Evolutionary conservation across 2,329 filamentous ascomycete species (phyloP), one percentile per base, ranked within the genome.

Genomic region (Alternaria sp.): DNA sequence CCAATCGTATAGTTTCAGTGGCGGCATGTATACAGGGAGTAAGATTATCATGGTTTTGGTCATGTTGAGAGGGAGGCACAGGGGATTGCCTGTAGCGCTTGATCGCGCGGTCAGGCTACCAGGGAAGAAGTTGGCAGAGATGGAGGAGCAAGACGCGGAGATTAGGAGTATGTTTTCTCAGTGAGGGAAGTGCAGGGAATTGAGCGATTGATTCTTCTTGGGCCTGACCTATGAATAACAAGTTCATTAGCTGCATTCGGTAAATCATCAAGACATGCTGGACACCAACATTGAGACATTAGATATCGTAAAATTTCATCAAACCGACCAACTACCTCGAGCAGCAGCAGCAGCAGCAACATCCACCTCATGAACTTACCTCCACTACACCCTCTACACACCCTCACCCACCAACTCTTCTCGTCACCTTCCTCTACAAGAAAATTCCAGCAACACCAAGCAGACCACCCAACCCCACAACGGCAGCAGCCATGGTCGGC

Each of bases 61-160:
- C 10, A 67, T 67, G 66, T 34, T 68, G 42, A 52, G 66, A 45
- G 66, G 66, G 11, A 53, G 66, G 29, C 66, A 68, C 36, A 63
- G 66, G 42, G 66, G 66, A 23, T 51, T 68, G 39, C 66, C 66
- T 37, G 64, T 67, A 21, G 66, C 64, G 46, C 51, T 68, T 39
- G 66, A 68, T 58, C 60, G 66, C n/a, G 66, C 66, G 14, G 64
- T 68, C 2, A 54, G 62, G 48, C 46, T 68, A 49, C 66, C 66
- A 17, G 64, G 64, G 51, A 67, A 64, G 55, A 63, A 58, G 21
- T 42, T 67, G 41, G 57, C 54, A 2, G 62, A 68, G 57, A 58
- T 62, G 42, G 66, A 68, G 51, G 64, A 68, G 31, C 62, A 68
- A 44, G 66, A 68, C 54, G 61, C 58, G 24, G 64, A 68, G 56